These are phyloP conservation scores for Blastomyces gilchristii DNA, from an alignment of 2,329 filamentous ascomycete genomes.

Conservation along the genomic window DNA sequence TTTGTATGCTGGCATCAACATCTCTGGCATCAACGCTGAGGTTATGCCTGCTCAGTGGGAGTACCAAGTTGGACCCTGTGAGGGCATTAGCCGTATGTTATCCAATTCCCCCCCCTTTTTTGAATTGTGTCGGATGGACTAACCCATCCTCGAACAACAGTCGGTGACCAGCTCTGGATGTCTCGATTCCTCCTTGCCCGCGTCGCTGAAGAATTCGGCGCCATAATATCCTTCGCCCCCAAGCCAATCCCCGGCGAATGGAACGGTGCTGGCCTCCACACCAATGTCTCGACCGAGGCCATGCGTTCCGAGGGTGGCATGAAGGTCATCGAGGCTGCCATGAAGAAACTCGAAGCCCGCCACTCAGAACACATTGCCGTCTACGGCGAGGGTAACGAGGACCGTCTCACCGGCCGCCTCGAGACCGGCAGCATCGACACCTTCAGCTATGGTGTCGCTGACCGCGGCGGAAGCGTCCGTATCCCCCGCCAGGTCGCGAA, in stretches of 20 bases:
- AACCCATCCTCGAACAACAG: slow-evolving; percentile 34
- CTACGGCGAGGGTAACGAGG: slow-evolving; percentile 92
- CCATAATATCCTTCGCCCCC: slow-evolving; percentile 87
- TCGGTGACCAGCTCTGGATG: slow-evolving; percentile 96
- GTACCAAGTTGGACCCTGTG: slow-evolving; percentile 88
- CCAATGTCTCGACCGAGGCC: slow-evolving; percentile 81
- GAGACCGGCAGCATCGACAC: slow-evolving; percentile 91
- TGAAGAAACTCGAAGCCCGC: slow-evolving; percentile 71
- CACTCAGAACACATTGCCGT: slow-evolving; percentile 81
- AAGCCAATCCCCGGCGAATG: slow-evolving; percentile 94
- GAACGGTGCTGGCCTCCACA: slow-evolving; percentile 92
- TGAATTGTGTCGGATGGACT: background rate
- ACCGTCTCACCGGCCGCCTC: slow-evolving; percentile 82
- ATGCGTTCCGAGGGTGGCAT: slow-evolving; percentile 90
- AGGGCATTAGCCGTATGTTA: slow-evolving; percentile 66
- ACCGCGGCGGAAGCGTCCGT: slow-evolving; percentile 89
- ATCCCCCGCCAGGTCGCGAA: slow-evolving; percentile 76
- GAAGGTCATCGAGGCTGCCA: slow-evolving; percentile 80
- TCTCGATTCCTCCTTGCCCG: slow-evolving; percentile 81
- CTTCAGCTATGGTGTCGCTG: slow-evolving; percentile 89
- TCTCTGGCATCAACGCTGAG: slow-evolving; percentile 97
- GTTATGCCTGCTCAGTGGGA: slow-evolving; percentile 98
- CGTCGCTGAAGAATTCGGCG: slow-evolving; percentile 92
- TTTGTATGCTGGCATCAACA: slow-evolving; percentile 80
- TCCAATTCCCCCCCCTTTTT: background rate